Conservation (phyloP, 176 grass and related monocot genomes). For the Cenchrus purpureus region DNA sequence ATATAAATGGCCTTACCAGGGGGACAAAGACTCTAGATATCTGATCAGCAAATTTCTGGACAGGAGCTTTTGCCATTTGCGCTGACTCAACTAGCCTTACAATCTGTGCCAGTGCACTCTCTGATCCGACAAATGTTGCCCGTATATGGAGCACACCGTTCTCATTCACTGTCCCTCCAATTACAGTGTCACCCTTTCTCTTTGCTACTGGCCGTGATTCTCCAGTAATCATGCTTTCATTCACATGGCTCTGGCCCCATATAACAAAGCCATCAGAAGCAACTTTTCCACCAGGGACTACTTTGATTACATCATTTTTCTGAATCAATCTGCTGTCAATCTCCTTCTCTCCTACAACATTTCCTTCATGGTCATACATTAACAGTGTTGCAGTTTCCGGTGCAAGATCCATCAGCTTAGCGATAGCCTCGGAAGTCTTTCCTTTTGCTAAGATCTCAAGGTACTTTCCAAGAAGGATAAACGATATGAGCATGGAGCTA, state of each 20-base stretch:
- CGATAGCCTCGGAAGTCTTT: constrained; percentile 94
- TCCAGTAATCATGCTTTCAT: constrained; percentile 98
- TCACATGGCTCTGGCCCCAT: constrained; percentile 96
- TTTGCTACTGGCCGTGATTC: constrained; percentile 88
- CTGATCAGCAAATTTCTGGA: constrained; percentile 93
- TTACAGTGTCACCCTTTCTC: constrained; percentile 86
- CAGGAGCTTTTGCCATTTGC: constrained; percentile 96
- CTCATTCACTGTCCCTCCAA: constrained; percentile 92
- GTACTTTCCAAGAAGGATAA: constrained; percentile 96
- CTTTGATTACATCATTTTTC: constrained; percentile 98
- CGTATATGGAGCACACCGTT: constrained; percentile 91
- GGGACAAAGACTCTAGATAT: constrained; percentile 95
- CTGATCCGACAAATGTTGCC: constrained; percentile 89
- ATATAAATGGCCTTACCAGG: constrained; percentile 54
- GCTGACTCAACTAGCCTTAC: constrained; percentile 89
- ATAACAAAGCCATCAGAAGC: constrained; percentile 94
- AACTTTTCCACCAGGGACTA: constrained; percentile 83
- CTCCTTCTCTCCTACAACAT: constrained; percentile 71
- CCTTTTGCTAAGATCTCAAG: constrained; percentile 98
- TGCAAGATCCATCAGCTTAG: constrained; percentile 94
- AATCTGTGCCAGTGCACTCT: constrained; percentile 88
- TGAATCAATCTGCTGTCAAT: constrained; percentile 92
- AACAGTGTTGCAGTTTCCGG: constrained; percentile 77
- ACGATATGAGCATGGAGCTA: constrained; percentile 97
- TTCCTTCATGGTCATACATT: constrained; percentile 60